These are phyloP conservation scores for Sporothrix inflata DNA, from an alignment of 2,329 filamentous ascomycete genomes.

Conservation along the genomic window DNA sequence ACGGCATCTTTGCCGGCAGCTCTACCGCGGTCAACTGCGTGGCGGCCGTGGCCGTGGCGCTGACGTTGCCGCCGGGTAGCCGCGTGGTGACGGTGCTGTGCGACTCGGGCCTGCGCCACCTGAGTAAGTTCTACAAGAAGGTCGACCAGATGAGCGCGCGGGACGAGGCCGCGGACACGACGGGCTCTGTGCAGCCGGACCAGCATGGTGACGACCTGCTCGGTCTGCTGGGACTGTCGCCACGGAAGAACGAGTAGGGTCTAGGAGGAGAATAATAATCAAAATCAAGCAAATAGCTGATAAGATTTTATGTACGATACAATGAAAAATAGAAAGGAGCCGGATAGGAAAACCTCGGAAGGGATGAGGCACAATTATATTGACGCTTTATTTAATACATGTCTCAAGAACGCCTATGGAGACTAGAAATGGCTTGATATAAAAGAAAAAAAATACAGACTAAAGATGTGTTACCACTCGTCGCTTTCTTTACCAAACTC, in stretches of 20 bases:
- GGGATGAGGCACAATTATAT: neutral
- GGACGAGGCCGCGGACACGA: constrained; percentile 40
- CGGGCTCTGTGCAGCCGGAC: constrained; percentile 19
- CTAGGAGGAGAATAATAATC: no score
- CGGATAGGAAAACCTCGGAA: neutral
- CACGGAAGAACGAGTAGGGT: neutral
- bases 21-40: constrained; percentile 97
- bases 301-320: neutral
- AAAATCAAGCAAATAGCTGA: neutral
- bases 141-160: constrained; percentile 64
- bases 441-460: neutral
- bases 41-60: constrained; percentile 71
- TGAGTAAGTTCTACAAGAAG: constrained; percentile 83
- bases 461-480: neutral
- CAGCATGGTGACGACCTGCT: constrained; percentile 49
- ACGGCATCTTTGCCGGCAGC: constrained; percentile 92
- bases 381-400: neutral
- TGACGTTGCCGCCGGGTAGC: constrained; percentile 63
- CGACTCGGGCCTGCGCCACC: constrained; percentile 78
- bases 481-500: neutral
- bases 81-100: constrained; percentile 82
- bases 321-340: neutral
- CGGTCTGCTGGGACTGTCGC: constrained; percentile 52
- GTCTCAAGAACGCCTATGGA: neutral
- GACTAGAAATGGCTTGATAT: neutral